phyloP scores from a whole-genome alignment of 73 alveolate genomes.

The Effrenium voratum region DNA sequence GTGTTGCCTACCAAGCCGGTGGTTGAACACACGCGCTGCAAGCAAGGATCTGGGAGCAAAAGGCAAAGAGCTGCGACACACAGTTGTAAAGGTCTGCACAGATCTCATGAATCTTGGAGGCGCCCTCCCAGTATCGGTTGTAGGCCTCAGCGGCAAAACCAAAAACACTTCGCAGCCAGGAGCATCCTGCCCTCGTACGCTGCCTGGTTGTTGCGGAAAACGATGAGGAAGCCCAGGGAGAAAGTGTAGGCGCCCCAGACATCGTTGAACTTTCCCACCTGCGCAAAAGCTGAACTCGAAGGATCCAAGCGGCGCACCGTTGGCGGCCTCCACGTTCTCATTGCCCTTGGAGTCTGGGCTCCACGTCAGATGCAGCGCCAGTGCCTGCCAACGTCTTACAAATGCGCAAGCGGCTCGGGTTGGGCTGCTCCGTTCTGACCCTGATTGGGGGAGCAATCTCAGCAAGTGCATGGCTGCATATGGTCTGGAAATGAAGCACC shows the following conservation, averaged over 20 bases:
- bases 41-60: not conserved
- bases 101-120: slow-evolving; percentile 10
- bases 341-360: not conserved
- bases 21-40: not conserved
- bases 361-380: not conserved
- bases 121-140: slow-evolving; percentile 27
- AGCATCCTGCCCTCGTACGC: not conserved
- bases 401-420: too few relatives aligned
- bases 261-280: not conserved
- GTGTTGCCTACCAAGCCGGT: not conserved
- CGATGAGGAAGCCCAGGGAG: slow-evolving; percentile 6
- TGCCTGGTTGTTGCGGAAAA: slow-evolving; percentile 21
- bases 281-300: not conserved
- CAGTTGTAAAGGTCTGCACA: slow-evolving; percentile 6
- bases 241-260: slow-evolving; percentile 19
- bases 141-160: not conserved
- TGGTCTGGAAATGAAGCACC: too few relatives aligned
- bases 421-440: too few relatives aligned
- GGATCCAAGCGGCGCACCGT: too few relatives aligned
- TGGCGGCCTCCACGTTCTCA: not conserved
- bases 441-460: too few relatives aligned
- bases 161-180: not conserved
- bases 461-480: too few relatives aligned
- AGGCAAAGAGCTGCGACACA: not conserved
- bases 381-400: too few relatives aligned